Percentiles rank a stretch among this genome's conserved stretches.
Evolutionary conservation across 2,329 filamentous ascomycete species (phyloP).

Genomic region (Penicillium capsulatum): DNA sequence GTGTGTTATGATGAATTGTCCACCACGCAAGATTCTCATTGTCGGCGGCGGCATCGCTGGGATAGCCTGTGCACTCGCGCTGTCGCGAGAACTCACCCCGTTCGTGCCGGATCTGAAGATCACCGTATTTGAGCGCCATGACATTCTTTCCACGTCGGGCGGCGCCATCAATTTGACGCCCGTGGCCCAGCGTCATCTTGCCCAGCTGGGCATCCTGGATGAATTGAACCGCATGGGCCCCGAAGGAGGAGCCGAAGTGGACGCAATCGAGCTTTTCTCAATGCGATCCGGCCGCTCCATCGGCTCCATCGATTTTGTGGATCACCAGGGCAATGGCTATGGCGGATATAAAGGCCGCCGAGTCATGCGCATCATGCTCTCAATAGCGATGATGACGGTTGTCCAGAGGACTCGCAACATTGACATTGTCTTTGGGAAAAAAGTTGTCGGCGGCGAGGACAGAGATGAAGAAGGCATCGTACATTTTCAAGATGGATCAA

Average conservation of each 20-base stretch:
- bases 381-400: conserved; percentile 40
- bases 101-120: conserved; percentile 35
- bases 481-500: conserved; percentile 37
- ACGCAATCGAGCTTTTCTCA: conserved; percentile 41
- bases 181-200: conserved; percentile 43
- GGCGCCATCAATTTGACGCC: conserved; percentile 46
- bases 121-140: conserved; percentile 40
- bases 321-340: conserved; percentile 35
- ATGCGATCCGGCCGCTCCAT: conserved; percentile 37
- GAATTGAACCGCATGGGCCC: conserved; percentile 38
- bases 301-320: conserved; percentile 39
- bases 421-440: conserved; percentile 42
- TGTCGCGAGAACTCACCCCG: conserved; percentile 32
- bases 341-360: conserved; percentile 41
- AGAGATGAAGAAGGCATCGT: conserved; percentile 29
- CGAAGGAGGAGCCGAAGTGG: conserved; percentile 39
- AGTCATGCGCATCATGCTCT: conserved; percentile 41
- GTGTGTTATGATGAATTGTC: conserved; percentile 10
- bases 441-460: conserved; percentile 37
- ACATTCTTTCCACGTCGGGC: conserved; percentile 41
- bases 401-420: conserved; percentile 36
- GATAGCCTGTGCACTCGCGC: conserved; percentile 31
- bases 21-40: conserved; percentile 28
- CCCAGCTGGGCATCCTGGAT: conserved; percentile 39
- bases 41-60: conserved; percentile 36